Base-by-base conservation (phyloP, 1,284 basidiomycete genomes). In the Sparassis latifolia region DNA sequence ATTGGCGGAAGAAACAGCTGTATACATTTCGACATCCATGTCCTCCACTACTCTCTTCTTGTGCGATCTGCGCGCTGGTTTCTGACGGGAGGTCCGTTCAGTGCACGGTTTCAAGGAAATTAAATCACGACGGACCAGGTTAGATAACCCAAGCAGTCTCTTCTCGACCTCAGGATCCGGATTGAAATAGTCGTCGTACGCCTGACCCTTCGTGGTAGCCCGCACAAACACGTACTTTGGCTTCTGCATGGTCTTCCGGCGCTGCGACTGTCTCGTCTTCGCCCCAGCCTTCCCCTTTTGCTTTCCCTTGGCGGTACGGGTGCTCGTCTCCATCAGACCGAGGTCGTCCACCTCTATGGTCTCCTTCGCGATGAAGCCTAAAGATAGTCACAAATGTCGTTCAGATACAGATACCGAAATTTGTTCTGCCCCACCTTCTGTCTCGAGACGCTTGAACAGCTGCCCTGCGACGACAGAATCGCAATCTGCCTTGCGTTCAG, bases 181-280 rank as follows among this genome's bases (percentile, higher is more conserved):
- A 48, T 78, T 72, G 67, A 90, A 90, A 60, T 89, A 86, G 56
- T 87, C 78, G 33, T 66, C 58, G 61, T 87, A 89, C 45, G 65
- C 69, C 42, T 69, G 55, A 10, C 69, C 71, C 45, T 67, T 66
- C 51, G 74, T 70, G 39, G 73, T 72, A 7, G 72, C 63, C 44
- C 63, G 65, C 53, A 82, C 74, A 64, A 88, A 86, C 10, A 73
- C 62, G 55, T 80, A 88, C 61, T 70, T 74, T 32, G 74, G 62
- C 55, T 79, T 81, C 55, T 81, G 78, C 35, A 79, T 57, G 49
- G 75, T 77, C 56, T 77, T 79, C 35, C 77, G 76, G 31, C 69
- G 65, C 57, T 74, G 52, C 12, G 53, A 38, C 30, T 37, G 49
- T 32, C 42, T 61, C 30, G 40, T 50, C 42, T 55, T 54, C 29